phyloP scores from a whole-genome alignment of 331 rosid genomes.

The Prunus yedoensis region DNA sequence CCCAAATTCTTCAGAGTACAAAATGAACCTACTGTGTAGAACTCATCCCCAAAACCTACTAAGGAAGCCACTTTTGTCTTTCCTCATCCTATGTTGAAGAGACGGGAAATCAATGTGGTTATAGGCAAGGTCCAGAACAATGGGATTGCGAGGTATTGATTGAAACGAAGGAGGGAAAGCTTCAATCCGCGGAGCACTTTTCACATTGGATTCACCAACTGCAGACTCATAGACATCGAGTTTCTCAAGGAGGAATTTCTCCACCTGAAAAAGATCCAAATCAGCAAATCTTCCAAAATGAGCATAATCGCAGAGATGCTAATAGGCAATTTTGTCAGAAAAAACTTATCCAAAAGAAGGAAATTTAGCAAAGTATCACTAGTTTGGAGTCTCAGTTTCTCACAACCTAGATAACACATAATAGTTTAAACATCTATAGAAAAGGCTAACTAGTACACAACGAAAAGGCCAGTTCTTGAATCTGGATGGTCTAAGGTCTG shows the following conservation, averaged over 20 bases:
- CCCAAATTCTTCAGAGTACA: background rate
- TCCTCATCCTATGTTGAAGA: constrained; percentile 53
- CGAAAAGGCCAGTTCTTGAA: background rate
- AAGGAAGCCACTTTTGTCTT: constrained; percentile 53
- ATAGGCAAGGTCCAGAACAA: constrained; percentile 52
- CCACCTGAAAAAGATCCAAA: constrained; percentile 31
- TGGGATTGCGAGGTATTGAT: constrained; percentile 54
- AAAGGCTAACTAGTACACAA: background rate
- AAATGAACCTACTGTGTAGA: background rate
- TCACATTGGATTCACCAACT: constrained; percentile 37
- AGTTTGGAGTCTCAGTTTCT: background rate
- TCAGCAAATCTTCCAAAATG: background rate
- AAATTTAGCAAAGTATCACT: background rate
- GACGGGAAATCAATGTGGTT: constrained; percentile 62
- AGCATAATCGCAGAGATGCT: background rate
- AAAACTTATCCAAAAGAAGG: background rate
- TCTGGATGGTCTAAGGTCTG: background rate
- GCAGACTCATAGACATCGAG: constrained; percentile 51
- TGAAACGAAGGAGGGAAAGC: constrained; percentile 51
- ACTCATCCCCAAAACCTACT: constrained; percentile 53
- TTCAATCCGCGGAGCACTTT: constrained; percentile 41
- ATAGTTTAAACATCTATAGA: background rate
- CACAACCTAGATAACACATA: constrained; percentile 8
- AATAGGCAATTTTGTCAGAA: background rate
- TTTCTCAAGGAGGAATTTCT: constrained; percentile 51